Percentiles rank a stretch among this genome's conserved stretches.
phyloP scores from a whole-genome alignment of 768 basidiomycete species.

The Pisolithus albus region DNA sequence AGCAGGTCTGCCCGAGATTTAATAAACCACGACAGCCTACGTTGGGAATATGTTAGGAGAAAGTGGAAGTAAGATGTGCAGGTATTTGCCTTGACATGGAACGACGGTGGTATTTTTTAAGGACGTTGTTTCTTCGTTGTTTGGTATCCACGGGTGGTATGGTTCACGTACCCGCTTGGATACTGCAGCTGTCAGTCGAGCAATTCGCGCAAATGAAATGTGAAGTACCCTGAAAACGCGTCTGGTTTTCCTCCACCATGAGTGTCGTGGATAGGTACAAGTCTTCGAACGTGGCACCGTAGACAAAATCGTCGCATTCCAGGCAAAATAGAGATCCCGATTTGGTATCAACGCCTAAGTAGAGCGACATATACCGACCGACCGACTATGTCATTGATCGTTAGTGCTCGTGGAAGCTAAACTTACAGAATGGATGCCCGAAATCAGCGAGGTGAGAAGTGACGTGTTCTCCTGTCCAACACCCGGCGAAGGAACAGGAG shows the following conservation, averaged over 20 bases:
- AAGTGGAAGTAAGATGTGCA: background rate
- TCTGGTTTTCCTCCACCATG: constrained; percentile 52
- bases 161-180: constrained; percentile 38
- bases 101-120: constrained; percentile 46
- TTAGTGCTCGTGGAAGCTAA: background rate
- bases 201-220: background rate
- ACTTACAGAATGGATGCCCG: constrained; percentile 64
- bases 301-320: constrained; percentile 70
- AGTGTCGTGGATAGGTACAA: constrained; percentile 40
- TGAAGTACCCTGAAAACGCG: constrained; percentile 50
- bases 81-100: constrained; percentile 63
- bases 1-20: constrained; percentile 91
- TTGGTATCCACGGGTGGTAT: constrained; percentile 46
- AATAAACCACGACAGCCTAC: constrained; percentile 76
- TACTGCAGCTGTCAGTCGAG: constrained; percentile 16
- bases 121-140: constrained; percentile 32
- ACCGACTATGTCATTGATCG: too few relatives aligned
- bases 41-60: background rate
- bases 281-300: constrained; percentile 46
- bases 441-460: constrained; percentile 48
- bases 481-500: constrained; percentile 62
- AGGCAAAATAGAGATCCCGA: constrained; percentile 72
- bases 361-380: background rate
- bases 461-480: constrained; percentile 60
- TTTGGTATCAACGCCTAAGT: constrained; percentile 62